phyloP scores from a whole-genome alignment of 805 yeast species.

The Candida montana region DNA sequence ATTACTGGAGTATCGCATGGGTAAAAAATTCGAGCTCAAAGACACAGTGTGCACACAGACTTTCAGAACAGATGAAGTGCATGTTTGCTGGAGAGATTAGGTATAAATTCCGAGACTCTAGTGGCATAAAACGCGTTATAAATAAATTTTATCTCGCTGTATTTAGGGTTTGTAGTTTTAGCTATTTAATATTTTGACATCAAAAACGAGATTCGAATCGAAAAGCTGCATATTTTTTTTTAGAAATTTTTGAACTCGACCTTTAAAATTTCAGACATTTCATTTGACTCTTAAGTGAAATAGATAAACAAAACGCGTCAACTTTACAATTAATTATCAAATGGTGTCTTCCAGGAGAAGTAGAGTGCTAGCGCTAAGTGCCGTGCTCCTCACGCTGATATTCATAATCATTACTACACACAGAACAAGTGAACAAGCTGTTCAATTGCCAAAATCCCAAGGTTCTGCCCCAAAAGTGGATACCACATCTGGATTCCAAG shows the following conservation, averaged over 20 bases:
- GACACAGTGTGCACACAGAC: conserved; percentile 89
- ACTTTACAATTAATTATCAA: neutral
- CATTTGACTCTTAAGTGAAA: neutral
- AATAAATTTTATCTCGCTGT: too few species aligned
- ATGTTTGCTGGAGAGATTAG: conserved; percentile 79
- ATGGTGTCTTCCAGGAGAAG: conserved; percentile 30
- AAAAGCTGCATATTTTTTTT: too few species aligned
- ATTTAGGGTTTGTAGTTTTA: too few species aligned
- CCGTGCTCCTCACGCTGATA: conserved; percentile 32
- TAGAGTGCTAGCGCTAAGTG: conserved; percentile 37
- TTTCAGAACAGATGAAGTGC: conserved; percentile 92
- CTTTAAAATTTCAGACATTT: neutral
- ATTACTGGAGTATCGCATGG: conserved; percentile 75
- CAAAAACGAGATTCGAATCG: too few species aligned
- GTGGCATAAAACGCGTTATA: too few species aligned
- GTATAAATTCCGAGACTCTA: too few species aligned
- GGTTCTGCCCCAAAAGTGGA: conserved; percentile 8
- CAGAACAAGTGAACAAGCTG: conserved; percentile 4
- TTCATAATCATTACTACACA: conserved; percentile 31
- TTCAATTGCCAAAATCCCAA: neutral
- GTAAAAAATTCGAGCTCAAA: conserved; percentile 49
- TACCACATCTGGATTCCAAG: conserved; percentile 12
- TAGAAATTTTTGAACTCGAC: neutral
- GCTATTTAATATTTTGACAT: too few species aligned
- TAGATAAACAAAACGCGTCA: neutral